These are phyloP conservation scores for Claviceps maximensis DNA, from an alignment of 2,329 filamentous ascomycete genomes.

Conservation along the genomic window DNA sequence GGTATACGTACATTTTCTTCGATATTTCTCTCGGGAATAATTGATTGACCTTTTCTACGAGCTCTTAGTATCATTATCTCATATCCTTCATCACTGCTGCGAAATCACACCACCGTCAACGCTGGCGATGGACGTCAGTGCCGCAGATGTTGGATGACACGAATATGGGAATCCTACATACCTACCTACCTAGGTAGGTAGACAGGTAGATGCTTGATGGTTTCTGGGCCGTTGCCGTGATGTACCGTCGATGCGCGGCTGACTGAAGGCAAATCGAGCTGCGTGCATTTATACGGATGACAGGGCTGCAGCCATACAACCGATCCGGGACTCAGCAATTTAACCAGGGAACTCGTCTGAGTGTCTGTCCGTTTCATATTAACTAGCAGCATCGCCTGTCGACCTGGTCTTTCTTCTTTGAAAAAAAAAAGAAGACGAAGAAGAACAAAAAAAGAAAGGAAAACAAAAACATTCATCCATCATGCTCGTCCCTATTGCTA, in stretches of 20 bases:
- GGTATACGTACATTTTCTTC: too few relatives aligned
- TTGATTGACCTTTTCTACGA: too few relatives aligned
- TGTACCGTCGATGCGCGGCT: too few relatives aligned
- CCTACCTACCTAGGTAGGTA: too few relatives aligned
- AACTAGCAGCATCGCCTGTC: neutral
- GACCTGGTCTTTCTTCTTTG: neutral
- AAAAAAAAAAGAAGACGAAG: too few relatives aligned
- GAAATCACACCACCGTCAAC: too few relatives aligned
- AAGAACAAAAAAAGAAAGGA: too few relatives aligned
- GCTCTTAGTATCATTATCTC: too few relatives aligned
- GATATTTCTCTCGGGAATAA: too few relatives aligned
- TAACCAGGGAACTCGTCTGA: neutral
- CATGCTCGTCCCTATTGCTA: slow-evolving; percentile 8
- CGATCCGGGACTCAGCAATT: neutral
- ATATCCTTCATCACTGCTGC: too few relatives aligned
- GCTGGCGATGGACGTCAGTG: neutral
- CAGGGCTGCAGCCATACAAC: neutral
- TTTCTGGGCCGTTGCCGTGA: too few relatives aligned
- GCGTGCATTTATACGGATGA: neutral
- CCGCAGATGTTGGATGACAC: neutral
- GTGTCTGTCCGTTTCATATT: neutral
- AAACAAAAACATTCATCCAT: neutral
- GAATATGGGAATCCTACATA: neutral
- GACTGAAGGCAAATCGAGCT: neutral
- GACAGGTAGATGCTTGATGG: too few relatives aligned